Evolutionary conservation across 257 asterid genomes (phyloP).

Genomic region (Paulownia fortunei): DNA sequence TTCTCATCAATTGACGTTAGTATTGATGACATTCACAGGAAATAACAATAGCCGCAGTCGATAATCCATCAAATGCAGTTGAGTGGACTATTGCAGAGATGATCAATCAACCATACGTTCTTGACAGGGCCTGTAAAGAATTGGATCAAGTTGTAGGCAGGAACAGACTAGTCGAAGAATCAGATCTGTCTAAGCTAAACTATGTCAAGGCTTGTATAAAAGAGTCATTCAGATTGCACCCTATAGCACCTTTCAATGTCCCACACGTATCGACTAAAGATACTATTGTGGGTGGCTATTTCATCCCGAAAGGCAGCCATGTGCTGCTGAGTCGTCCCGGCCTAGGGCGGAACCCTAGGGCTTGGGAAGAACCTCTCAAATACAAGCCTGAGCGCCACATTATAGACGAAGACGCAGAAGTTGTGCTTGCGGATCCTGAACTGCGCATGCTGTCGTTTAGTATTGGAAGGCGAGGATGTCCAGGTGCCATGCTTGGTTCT

Average conservation of each 20-base stretch:
- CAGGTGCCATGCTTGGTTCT: slow-evolving; percentile 5
- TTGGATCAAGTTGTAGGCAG: slow-evolving; percentile 33
- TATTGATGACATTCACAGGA: slow-evolving; percentile 2
- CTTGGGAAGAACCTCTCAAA: slow-evolving; percentile 34
- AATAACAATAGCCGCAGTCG: slow-evolving; percentile 30
- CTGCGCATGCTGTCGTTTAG: slow-evolving; percentile 36
- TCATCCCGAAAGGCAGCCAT: slow-evolving; percentile 42
- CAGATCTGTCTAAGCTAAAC: slow-evolving; percentile 7
- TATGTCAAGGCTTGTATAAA: slow-evolving; percentile 31
- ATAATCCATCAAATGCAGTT: slow-evolving; percentile 35
- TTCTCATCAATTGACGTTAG: too few species aligned
- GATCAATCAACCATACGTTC: slow-evolving; percentile 29
- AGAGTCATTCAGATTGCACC: slow-evolving; percentile 44
- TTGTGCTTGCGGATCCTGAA: slow-evolving; percentile 21
- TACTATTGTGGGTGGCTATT: slow-evolving; percentile 29
- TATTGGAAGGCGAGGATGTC: slow-evolving; percentile 40
- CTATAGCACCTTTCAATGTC: slow-evolving; percentile 21
- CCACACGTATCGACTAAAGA: slow-evolving; percentile 28
- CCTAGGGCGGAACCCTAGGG: slow-evolving; percentile 44
- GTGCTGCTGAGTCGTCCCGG: slow-evolving; percentile 39
- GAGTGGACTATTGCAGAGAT: slow-evolving; percentile 36
- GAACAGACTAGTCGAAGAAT: slow-evolving; percentile 34
- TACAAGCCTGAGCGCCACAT: slow-evolving; percentile 41
- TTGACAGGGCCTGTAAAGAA: slow-evolving; percentile 23
- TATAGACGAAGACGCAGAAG: background rate